phyloP scores from a whole-genome alignment of 2,329 filamentous ascomycete species.

The Xylaria sp. region DNA sequence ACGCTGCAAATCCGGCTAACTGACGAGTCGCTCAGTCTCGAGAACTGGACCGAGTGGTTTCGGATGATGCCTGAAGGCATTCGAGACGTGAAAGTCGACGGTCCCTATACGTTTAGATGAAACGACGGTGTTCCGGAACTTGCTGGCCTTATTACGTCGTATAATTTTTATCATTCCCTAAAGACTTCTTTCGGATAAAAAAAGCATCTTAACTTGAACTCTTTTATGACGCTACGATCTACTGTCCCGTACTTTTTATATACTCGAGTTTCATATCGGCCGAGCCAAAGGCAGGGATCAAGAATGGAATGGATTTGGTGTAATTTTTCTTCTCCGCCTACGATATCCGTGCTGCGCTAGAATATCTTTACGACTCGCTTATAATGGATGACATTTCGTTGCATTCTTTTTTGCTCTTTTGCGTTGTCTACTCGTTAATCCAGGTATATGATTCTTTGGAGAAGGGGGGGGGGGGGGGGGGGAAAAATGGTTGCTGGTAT shows the following conservation, averaged over 20 bases:
- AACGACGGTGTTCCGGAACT: slow-evolving; percentile 25
- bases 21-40: slow-evolving; percentile 62
- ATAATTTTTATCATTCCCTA: not conserved
- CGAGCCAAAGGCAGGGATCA: slow-evolving; percentile 18
- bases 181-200: slow-evolving; percentile 1
- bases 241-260: slow-evolving; percentile 23
- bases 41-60: slow-evolving; percentile 68
- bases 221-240: slow-evolving; percentile 27
- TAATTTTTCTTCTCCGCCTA: slow-evolving; percentile 26
- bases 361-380: slow-evolving; percentile 30
- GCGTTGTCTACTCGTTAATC: slow-evolving; percentile 21
- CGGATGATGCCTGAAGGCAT: slow-evolving; percentile 67
- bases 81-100: slow-evolving; percentile 65
- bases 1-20: slow-evolving; percentile 62
- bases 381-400: slow-evolving; percentile 29
- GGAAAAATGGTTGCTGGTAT: not conserved
- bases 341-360: slow-evolving; percentile 33
- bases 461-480: not conserved
- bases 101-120: slow-evolving; percentile 58
- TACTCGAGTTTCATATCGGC: slow-evolving; percentile 20
- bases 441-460: slow-evolving; percentile 16
- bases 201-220: slow-evolving; percentile 13
- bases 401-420: slow-evolving; percentile 15
- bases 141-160: slow-evolving; percentile 20
- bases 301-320: slow-evolving; percentile 19